A percentile compares a stretch with the other conserved stretches of the same genome.
phyloP scores from a whole-genome alignment of 768 basidiomycete genomes.

The Podaxis mareebaensis region DNA sequence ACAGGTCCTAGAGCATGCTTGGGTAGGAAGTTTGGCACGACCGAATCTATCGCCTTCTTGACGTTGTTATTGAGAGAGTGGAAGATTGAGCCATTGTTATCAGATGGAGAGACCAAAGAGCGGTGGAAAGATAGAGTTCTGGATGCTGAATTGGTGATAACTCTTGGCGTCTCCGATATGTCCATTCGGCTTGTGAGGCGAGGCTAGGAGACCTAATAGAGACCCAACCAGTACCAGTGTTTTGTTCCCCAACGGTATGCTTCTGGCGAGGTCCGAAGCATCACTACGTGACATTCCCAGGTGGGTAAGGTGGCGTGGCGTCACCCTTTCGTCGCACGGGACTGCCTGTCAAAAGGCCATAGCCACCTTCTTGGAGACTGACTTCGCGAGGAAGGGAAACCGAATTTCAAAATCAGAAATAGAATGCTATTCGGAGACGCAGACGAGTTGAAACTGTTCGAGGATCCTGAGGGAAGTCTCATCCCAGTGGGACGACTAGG shows the following conservation, averaged over 20 bases:
- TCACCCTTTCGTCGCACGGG: neutral
- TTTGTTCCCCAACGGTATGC: neutral
- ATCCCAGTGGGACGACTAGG: too few relatives aligned
- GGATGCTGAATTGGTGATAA: conserved; percentile 36
- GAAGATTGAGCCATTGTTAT: conserved; percentile 47
- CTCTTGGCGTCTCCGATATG: conserved; percentile 34
- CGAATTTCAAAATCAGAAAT: conserved; percentile 4
- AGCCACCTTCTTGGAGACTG: neutral
- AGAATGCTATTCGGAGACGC: neutral
- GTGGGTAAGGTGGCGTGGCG: neutral
- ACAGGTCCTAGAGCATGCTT: conserved; percentile 54
- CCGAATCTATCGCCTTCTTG: conserved; percentile 54
- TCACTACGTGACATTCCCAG: neutral
- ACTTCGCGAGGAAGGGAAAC: neutral
- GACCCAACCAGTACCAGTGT: neutral
- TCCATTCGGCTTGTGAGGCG: conserved; percentile 34
- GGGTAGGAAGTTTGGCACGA: conserved; percentile 55
- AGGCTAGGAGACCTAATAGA: conserved; percentile 1
- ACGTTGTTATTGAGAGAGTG: conserved; percentile 53
- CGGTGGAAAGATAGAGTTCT: conserved; percentile 39
- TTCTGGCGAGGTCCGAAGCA: neutral
- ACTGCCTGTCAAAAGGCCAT: neutral
- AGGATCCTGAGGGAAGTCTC: too few relatives aligned
- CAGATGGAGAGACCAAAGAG: conserved; percentile 37
- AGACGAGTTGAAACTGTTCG: too few relatives aligned